Percentiles rank a stretch among this genome's conserved stretches.
Evolutionary conservation across 2,329 filamentous ascomycete species (phyloP).

Genomic region (Penicillium sp.): DNA sequence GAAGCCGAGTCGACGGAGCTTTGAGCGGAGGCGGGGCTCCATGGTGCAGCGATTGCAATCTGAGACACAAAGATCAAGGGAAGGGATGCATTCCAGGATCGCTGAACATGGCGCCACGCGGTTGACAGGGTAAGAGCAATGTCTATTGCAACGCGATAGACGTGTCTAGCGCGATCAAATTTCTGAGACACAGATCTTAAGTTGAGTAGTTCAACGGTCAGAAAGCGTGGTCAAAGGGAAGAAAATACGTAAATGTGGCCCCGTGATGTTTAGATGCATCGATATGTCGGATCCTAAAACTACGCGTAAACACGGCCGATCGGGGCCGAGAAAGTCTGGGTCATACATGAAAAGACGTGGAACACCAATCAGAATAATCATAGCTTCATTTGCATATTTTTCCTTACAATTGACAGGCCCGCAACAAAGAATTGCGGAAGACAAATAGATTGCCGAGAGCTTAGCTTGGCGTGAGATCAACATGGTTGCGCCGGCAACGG

Average conservation of each 20-base stretch:
- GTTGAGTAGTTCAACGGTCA: background rate
- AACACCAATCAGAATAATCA: background rate
- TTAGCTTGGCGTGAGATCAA: conserved; percentile 16
- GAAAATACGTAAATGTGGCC: background rate
- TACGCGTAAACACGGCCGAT: conserved; percentile 6
- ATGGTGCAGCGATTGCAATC: conserved; percentile 17
- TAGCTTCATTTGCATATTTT: background rate
- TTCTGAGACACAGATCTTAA: background rate
- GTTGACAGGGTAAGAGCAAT: conserved; percentile 11
- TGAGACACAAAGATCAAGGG: conserved; percentile 23
- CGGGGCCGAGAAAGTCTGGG: background rate
- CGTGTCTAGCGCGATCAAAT: background rate
- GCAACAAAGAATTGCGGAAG: background rate
- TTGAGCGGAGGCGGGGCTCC: conserved; percentile 15
- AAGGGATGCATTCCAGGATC: conserved; percentile 26
- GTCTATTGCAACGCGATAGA: background rate
- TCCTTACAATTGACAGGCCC: background rate
- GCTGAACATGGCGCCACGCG: conserved; percentile 26
- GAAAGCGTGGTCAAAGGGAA: no score
- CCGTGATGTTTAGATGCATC: background rate
- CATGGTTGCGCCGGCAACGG: conserved; percentile 23
- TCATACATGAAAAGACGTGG: background rate
- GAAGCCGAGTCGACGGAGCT: conserved; percentile 9
- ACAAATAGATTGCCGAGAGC: conserved; percentile 13
- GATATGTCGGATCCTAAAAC: background rate